Evolutionary conservation across 805 yeast genomes (phyloP), one percentile per base, ranked within the genome.

Genomic region (Saccharomycopsis schoenii): DNA sequence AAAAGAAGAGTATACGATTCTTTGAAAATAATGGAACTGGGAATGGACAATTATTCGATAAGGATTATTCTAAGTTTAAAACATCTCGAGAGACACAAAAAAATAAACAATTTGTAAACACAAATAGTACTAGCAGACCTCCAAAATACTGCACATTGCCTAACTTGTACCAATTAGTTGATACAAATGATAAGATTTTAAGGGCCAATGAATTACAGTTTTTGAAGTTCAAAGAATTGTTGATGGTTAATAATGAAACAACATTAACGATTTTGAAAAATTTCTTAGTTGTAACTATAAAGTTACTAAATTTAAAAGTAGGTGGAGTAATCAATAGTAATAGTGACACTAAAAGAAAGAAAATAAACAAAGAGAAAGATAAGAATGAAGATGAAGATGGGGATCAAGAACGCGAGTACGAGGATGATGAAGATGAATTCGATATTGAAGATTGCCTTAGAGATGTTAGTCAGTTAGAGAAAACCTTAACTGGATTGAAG

Each of bases 391-490:
- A 47, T 21, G 52, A 47, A 12, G 4, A 47, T 4, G 52, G 11
- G 21, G 34, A 24, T 8, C 10, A 47, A 47, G 34, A 24, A 11
- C 11, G 21, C 4, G 52, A 47, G 11, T 24, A 47, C 9, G 52
- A 47, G 14, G 52, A 47, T 9, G 52, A 47, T 6, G 52, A 47
- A 15, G 52, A 47, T 14, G 52, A 47, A 10, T 47, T 47, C n/a
- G 34, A 47, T 10, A 47, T 57, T 25, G 52, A 57, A 34, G 52
- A 57, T 4, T 57, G 47, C 15, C 47, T 57, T 10, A 19, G 47
- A 15, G 59, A 57, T 11, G 47, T 57, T 12, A 47, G n/a, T 15
- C 54, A 42, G 11, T 52, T 57, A n/a, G 59, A 57, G 14, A 42
- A 57, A n/a, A 25, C 25, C 1, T 57, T 57, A 34, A 47, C 15